These are phyloP conservation scores for Cynara cardunculus DNA, from an alignment of 129 eudicot genomes.

Conservation along the genomic window DNA sequence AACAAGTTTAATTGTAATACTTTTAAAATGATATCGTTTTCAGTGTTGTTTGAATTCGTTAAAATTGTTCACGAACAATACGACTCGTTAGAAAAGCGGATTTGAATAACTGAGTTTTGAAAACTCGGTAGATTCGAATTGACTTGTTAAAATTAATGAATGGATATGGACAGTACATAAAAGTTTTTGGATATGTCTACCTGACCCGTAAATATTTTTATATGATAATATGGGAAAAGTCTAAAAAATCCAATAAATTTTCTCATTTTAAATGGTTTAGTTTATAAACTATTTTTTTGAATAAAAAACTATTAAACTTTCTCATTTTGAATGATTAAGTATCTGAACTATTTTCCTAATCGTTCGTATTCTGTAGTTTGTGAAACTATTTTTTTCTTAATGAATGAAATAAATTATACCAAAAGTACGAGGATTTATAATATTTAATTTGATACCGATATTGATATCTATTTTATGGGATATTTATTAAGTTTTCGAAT, in stretches of 20 bases:
- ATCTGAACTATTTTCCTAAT: neutral
- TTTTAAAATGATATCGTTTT: neutral
- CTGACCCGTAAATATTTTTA: neutral
- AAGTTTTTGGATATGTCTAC: neutral
- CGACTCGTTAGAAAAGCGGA: neutral
- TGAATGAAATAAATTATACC: too few relatives aligned
- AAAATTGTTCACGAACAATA: neutral
- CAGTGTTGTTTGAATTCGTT: neutral
- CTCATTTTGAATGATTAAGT: too few relatives aligned
- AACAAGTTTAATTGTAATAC: slow-evolving; percentile 6
- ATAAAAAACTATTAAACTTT: too few relatives aligned
- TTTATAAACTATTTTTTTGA: too few relatives aligned
- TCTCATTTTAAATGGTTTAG: too few relatives aligned
- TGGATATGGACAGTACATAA: neutral
- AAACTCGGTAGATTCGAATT: neutral
- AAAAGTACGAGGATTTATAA: too few relatives aligned
- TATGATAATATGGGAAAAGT: too few relatives aligned
- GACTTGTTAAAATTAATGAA: neutral
- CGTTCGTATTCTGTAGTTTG: neutral
- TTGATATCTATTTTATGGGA: too few relatives aligned
- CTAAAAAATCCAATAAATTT: too few relatives aligned
- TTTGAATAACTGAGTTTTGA: neutral
- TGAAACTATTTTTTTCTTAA: neutral
- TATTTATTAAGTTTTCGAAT: too few relatives aligned
- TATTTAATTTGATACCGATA: too few relatives aligned